Conservation (phyloP, 495 filamentous ascomycete genomes). For the Penicillium argentinense region DNA sequence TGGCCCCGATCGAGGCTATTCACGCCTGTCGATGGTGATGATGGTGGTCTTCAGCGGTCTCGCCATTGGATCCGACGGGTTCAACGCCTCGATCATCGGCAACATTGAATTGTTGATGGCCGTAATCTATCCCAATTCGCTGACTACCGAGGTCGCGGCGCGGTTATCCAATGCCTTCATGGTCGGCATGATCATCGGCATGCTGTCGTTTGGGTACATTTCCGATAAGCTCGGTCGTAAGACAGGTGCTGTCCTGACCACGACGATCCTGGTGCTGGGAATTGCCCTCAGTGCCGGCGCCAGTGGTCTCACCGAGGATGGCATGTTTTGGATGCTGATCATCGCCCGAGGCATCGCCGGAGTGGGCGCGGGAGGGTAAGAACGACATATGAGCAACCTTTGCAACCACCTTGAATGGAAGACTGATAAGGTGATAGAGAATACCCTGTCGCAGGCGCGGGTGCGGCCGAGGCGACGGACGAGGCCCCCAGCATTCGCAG, state of each 20-base stretch:
- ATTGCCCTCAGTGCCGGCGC: constrained; percentile 29
- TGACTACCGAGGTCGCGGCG: constrained; percentile 21
- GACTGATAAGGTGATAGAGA: constrained; percentile 19
- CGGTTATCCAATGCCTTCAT: constrained; percentile 30
- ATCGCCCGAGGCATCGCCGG: constrained; percentile 28
- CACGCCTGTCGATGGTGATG: constrained; percentile 21
- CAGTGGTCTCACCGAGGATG: constrained; percentile 22
- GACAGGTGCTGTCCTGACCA: constrained; percentile 34
- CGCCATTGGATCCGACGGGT: constrained; percentile 29
- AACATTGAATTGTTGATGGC: constrained; percentile 29
- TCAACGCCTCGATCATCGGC: constrained; percentile 31
- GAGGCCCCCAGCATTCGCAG: constrained; percentile 28
- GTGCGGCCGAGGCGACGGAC: constrained; percentile 37
- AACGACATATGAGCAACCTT: too few relatives aligned
- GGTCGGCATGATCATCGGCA: constrained; percentile 37
- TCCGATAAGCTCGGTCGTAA: constrained; percentile 35
- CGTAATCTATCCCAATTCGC: constrained; percentile 25
- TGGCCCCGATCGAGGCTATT: constrained; percentile 11
- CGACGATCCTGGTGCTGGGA: constrained; percentile 31
- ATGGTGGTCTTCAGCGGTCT: constrained; percentile 31
- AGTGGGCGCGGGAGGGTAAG: constrained; percentile 29
- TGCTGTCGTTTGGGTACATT: constrained; percentile 39
- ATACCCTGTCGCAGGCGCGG: constrained; percentile 33
- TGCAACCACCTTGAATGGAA: too few relatives aligned
- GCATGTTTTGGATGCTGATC: constrained; percentile 33